Conservation (phyloP, 2,329 filamentous ascomycete genomes). For the Microdochium bolleyi region DNA sequence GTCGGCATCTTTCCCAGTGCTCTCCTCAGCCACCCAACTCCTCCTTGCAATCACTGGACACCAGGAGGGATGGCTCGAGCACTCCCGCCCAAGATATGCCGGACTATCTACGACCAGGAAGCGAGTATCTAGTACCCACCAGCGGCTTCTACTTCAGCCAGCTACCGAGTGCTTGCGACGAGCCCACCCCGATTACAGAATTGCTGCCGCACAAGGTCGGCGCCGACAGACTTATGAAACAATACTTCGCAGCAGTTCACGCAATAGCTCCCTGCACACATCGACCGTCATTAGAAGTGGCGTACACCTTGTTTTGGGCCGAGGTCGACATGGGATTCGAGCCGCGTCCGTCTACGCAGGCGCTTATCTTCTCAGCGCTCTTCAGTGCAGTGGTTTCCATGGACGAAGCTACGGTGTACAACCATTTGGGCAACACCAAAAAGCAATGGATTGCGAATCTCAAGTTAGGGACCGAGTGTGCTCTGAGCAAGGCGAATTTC, state of each 20-base stretch:
- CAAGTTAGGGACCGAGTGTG: constrained; percentile 58
- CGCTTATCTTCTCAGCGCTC: constrained; percentile 60
- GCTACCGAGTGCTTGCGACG: constrained; percentile 32
- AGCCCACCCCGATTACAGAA: constrained; percentile 33
- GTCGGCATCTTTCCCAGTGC: constrained; percentile 5
- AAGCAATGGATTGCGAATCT: constrained; percentile 52
- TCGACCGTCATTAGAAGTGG: constrained; percentile 55
- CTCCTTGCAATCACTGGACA: constrained; percentile 12
- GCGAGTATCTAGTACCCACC: constrained; percentile 59
- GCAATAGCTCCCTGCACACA: constrained; percentile 62
- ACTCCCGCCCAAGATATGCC: constrained; percentile 22
- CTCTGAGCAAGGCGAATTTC: constrained; percentile 62
- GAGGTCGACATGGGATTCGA: constrained; percentile 51
- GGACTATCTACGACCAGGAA: constrained; percentile 55
- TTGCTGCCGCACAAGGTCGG: constrained; percentile 51
- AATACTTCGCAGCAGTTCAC: constrained; percentile 63
- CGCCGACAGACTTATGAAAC: constrained; percentile 54
- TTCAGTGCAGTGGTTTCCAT: constrained; percentile 64
- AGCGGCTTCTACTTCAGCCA: constrained; percentile 60
- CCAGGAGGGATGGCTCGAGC: constrained; percentile 9
- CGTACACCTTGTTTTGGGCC: constrained; percentile 60
- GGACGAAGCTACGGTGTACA: constrained; percentile 40
- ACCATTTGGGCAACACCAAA: constrained; percentile 47
- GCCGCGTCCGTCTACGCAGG: constrained; percentile 56
- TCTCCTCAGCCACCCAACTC: neutral